These are phyloP conservation scores for Amanita phalloides DNA, from an alignment of 768 basidiomycete species.

Conservation along the genomic window DNA sequence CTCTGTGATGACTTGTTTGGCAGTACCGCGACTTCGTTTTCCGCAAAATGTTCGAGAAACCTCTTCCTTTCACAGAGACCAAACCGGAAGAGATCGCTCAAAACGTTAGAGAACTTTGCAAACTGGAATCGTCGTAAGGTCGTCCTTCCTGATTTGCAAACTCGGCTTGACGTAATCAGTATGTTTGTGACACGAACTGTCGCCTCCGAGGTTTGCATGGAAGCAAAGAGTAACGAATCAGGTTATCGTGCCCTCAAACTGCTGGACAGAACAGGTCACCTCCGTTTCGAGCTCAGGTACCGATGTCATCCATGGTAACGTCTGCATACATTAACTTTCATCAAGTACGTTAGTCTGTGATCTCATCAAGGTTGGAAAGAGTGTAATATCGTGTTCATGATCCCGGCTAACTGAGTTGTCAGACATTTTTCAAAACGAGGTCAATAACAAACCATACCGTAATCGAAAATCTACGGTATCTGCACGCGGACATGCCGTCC, in stretches of 20 bases:
- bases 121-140: constrained; percentile 55
- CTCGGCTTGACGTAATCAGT: constrained; percentile 22
- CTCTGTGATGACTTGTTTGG: constrained; percentile 1
- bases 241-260: constrained; percentile 61
- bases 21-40: constrained; percentile 84
- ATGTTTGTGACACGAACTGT: constrained; percentile 80
- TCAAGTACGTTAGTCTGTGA: constrained; percentile 47
- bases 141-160: constrained; percentile 3
- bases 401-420: constrained; percentile 1
- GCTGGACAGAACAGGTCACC: constrained; percentile 51
- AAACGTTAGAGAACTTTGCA: constrained; percentile 64
- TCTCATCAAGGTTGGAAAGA: constrained; percentile 45
- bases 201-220: constrained; percentile 79
- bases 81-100: constrained; percentile 52
- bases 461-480: constrained; percentile 43
- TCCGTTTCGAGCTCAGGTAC: constrained; percentile 61
- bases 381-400: neutral
- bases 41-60: constrained; percentile 74
- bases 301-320: constrained; percentile 12
- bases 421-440: constrained; percentile 66
- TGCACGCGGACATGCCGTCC: constrained; percentile 60
- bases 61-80: constrained; percentile 34
- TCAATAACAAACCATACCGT: constrained; percentile 43
- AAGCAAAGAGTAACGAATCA: constrained; percentile 58
- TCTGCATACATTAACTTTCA: constrained; percentile 9